phyloP scores from a whole-genome alignment of 139 green algal genomes.

The Volvox reticuliferus region DNA sequence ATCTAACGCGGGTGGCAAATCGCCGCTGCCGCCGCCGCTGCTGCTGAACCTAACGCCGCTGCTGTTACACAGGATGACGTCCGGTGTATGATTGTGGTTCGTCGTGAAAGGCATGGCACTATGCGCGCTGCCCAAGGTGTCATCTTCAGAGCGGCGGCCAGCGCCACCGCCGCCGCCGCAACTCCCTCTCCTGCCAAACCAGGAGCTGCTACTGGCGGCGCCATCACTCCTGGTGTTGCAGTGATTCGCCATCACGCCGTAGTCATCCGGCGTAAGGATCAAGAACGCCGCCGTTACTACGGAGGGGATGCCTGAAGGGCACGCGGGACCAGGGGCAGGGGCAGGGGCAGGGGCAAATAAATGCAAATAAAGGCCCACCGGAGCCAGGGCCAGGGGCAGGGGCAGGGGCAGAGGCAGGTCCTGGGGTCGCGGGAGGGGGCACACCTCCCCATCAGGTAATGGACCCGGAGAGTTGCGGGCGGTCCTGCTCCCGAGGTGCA shows the following conservation, averaged over 20 bases:
- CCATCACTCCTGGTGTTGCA: neutral
- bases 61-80: neutral
- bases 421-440: too few relatives aligned
- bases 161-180: neutral
- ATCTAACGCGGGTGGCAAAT: neutral
- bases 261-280: constrained; percentile 18
- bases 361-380: too few relatives aligned
- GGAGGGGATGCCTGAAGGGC: neutral
- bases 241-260: constrained; percentile 2
- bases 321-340: neutral
- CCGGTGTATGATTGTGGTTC: neutral
- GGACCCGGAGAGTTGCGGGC: too few relatives aligned
- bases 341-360: neutral
- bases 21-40: too few relatives aligned
- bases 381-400: too few relatives aligned
- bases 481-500: too few relatives aligned
- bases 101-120: neutral
- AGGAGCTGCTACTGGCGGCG: neutral
- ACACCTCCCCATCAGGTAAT: too few relatives aligned
- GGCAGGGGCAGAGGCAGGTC: too few relatives aligned
- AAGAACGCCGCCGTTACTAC: neutral
- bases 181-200: neutral
- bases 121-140: neutral
- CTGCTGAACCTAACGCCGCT: neutral
- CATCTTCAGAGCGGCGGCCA: neutral